Conservation (phyloP, 495 filamentous ascomycete species). For the Evernia prunastri region DNA sequence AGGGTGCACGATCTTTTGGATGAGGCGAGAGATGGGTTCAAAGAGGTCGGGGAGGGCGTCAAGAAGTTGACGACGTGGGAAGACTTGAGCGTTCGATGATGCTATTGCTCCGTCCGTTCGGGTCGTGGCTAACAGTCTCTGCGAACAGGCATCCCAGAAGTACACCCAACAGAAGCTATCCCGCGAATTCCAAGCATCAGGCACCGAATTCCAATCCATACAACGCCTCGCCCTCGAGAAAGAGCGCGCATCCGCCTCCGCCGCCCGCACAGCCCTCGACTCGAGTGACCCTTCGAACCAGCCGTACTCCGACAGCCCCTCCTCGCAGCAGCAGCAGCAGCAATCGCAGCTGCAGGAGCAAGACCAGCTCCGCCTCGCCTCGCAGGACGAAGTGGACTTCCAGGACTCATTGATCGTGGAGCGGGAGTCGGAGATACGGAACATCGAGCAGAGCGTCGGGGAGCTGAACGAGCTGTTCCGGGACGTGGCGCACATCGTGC, state of each 20-base stretch:
- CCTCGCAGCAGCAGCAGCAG: too few species aligned
- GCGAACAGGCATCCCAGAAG: slow-evolving; percentile 72
- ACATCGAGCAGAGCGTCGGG: slow-evolving; percentile 91
- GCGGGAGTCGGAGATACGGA: slow-evolving; percentile 90
- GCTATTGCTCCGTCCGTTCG: neutral
- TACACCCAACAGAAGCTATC: slow-evolving; percentile 94
- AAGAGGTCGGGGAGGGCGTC: slow-evolving; percentile 84
- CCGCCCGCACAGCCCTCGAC: slow-evolving; percentile 67
- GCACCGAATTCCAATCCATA: slow-evolving; percentile 83
- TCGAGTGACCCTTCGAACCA: slow-evolving; percentile 37
- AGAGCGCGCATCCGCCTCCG: slow-evolving; percentile 75
- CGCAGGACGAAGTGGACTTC: slow-evolving; percentile 95
- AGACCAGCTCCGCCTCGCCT: slow-evolving; percentile 71
- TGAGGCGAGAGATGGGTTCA: slow-evolving; percentile 79
- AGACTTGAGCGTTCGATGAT: slow-evolving; percentile 72
- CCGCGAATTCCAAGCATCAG: slow-evolving; percentile 78
- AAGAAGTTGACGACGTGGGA: slow-evolving; percentile 90
- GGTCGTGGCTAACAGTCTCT: neutral
- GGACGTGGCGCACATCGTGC: slow-evolving; percentile 93
- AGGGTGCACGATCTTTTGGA: slow-evolving; percentile 79
- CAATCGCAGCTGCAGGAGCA: slow-evolving; percentile 64
- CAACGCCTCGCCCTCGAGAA: slow-evolving; percentile 88
- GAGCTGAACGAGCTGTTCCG: slow-evolving; percentile 95
- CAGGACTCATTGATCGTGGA: slow-evolving; percentile 93
- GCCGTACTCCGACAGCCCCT: slow-evolving; percentile 31